Evolutionary conservation across 768 basidiomycete genomes (phyloP).

Genomic region (Psilocybe cubensis): DNA sequence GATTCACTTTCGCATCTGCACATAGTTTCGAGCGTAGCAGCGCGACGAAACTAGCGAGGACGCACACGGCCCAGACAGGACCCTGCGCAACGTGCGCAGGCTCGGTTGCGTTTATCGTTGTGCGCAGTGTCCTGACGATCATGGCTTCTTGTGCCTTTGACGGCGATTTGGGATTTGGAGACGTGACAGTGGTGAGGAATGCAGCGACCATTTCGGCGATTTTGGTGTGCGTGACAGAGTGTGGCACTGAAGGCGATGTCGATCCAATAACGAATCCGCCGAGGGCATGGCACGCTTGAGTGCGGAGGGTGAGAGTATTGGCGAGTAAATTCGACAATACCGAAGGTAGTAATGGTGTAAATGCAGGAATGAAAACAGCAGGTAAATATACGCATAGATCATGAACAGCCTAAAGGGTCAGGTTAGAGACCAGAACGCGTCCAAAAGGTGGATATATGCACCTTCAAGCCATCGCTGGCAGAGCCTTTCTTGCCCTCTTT

Average conservation of each 20-base stretch:
- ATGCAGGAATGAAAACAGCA: constrained; percentile 68
- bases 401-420: constrained; percentile 61
- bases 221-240: constrained; percentile 51
- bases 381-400: constrained; percentile 70
- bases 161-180: constrained; percentile 39
- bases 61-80: constrained; percentile 76
- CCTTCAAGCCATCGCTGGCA: constrained; percentile 77
- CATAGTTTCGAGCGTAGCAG: constrained; percentile 63
- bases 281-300: constrained; percentile 77
- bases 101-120: constrained; percentile 57
- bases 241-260: constrained; percentile 42
- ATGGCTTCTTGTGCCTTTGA: constrained; percentile 45
- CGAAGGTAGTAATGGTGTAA: constrained; percentile 57
- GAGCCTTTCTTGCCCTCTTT: constrained; percentile 91
- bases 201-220: constrained; percentile 52
- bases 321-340: constrained; percentile 67
- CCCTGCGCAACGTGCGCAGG: constrained; percentile 70
- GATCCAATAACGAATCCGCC: constrained; percentile 67
- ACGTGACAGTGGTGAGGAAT: constrained; percentile 47
- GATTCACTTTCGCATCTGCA: constrained; percentile 44
- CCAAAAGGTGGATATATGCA: constrained; percentile 31
- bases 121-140: constrained; percentile 69
- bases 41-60: constrained; percentile 66
- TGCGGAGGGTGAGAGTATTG: constrained; percentile 63
- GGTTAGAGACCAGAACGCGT: not conserved